Base-by-base conservation (phyloP, 176 grass and related monocot species). In the Hsuehochloa calcarea region DNA sequence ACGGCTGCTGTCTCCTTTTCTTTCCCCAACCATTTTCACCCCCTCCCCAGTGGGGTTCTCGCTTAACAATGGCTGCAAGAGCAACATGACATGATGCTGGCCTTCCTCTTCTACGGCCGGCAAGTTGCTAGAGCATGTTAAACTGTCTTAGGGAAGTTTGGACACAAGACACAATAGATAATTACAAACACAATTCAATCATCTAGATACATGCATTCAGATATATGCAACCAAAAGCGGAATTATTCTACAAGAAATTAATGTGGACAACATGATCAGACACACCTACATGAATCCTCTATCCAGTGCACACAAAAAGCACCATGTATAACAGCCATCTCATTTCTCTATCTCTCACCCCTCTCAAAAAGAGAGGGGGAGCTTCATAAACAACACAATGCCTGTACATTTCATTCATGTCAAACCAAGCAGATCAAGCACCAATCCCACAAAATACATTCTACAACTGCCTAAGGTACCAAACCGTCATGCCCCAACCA, bases 231-330 rank as follows among this genome's bases (percentile, higher is more conserved):
- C n/a, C 26, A 34, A 70, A 60, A 14, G 65, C 9, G 22, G 0
- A 59, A 26, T 5, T 46, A 68, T 69, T 69, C 10, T 5, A 64
- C 1, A 66, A 31, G n/a, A 69, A 69, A 74, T 50, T 41, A 78
- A 41, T 39, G 68, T 45, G 5, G 67, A 66, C 19, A 78, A 41
- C 59, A 68, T 9, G 78, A 82, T 47, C 25, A 72, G 56, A 70
- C 68, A 83, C 78, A 64, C 61, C 70, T 38, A 72, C 31, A 14
- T 31, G 59, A 27, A 35, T 68, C 59, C 73, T 50, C 66, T 67
- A 83, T 83, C 73, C 27, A 59, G 74, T 35, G 89, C 68, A 83
- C 69, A 82, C 72, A 86, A 83, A 90, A 90, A 83, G 5, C 80
- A 90, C 72, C 64, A 70, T 43, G 66, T 80, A 86, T 77, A 64